phyloP scores from a whole-genome alignment of 352 stramenopile genomes.

The Globisporangium takayamanum region DNA sequence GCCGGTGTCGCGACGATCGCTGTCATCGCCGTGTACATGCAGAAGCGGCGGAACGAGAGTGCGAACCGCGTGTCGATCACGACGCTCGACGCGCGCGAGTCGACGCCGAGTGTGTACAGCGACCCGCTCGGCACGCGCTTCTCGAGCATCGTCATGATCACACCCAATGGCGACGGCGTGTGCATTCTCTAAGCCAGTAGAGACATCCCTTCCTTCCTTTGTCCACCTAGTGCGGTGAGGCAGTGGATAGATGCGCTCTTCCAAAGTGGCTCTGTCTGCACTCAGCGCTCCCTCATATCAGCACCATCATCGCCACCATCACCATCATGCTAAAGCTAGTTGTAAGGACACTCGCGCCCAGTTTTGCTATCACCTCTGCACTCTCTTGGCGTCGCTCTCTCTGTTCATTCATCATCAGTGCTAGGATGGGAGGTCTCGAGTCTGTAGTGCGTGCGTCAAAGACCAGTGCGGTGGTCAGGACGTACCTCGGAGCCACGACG shows the following conservation, averaged over 20 bases:
- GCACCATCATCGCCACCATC: too few species aligned
- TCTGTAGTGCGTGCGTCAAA: background rate
- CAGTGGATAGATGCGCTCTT: background rate
- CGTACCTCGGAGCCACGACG: too few species aligned
- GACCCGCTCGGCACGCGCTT: conserved; percentile 71
- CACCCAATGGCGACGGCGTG: conserved; percentile 69
- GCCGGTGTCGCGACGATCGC: conserved; percentile 36
- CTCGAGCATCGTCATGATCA: conserved; percentile 87
- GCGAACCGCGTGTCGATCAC: conserved; percentile 29
- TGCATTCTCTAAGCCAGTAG: conserved; percentile 53
- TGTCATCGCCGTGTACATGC: conserved; percentile 49
- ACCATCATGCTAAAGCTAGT: background rate
- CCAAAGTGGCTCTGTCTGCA: background rate
- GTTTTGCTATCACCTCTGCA: background rate
- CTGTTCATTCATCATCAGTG: background rate
- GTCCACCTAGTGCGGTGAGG: too few species aligned
- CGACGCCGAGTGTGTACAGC: conserved; percentile 60
- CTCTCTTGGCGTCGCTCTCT: background rate
- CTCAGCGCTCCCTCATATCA: background rate
- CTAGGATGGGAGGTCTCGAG: too few species aligned
- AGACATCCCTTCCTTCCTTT: too few species aligned
- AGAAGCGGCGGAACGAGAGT: conserved; percentile 19
- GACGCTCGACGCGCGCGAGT: conserved; percentile 31
- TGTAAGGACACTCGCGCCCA: background rate
- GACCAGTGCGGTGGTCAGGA: background rate